Percentiles rank a stretch among this genome's conserved stretches.
Conservation (phyloP, 805 yeast genomes). For the Kodamaea lidongshanica region DNA sequence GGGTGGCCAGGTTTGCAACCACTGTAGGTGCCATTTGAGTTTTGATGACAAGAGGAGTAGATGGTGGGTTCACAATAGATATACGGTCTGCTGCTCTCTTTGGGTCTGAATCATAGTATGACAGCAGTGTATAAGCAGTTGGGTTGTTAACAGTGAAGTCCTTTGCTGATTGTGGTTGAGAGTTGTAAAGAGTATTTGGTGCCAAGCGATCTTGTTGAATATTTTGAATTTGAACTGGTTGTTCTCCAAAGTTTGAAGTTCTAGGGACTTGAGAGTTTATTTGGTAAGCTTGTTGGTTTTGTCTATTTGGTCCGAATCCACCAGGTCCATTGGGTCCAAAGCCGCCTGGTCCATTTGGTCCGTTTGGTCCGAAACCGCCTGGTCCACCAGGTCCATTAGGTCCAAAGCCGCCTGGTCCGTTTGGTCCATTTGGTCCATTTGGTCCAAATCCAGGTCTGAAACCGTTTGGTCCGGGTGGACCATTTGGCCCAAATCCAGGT, state of each 20-base stretch:
- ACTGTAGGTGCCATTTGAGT: conserved; percentile 27
- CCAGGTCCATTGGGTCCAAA: conserved; percentile 1
- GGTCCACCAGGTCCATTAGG: conserved; percentile 1
- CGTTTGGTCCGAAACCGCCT: background rate
- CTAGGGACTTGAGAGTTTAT: conserved; percentile 5
- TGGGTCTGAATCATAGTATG: conserved; percentile 7
- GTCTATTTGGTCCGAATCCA: conserved; percentile 1
- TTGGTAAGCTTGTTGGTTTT: conserved; percentile 1
- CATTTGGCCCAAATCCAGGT: conserved; percentile 3
- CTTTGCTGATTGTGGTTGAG: conserved; percentile 27
- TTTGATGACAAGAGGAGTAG: conserved; percentile 27
- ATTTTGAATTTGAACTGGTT: conserved; percentile 1
- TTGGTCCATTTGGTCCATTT: conserved; percentile 2
- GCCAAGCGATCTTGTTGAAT: conserved; percentile 1
- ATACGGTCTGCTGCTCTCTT: conserved; percentile 10
- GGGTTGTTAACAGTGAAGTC: conserved; percentile 24
- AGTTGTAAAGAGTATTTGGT: conserved; percentile 18
- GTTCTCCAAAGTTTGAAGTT: conserved; percentile 7
- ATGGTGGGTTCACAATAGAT: conserved; percentile 26
- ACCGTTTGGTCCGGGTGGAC: conserved; percentile 1
- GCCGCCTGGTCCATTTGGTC: background rate
- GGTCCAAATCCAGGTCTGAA: background rate
- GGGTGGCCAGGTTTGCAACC: conserved; percentile 17
- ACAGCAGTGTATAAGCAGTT: conserved; percentile 3
- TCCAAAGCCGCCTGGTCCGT: background rate